phyloP scores from a whole-genome alignment of 768 basidiomycete species.

The Lentinula guzmanii region DNA sequence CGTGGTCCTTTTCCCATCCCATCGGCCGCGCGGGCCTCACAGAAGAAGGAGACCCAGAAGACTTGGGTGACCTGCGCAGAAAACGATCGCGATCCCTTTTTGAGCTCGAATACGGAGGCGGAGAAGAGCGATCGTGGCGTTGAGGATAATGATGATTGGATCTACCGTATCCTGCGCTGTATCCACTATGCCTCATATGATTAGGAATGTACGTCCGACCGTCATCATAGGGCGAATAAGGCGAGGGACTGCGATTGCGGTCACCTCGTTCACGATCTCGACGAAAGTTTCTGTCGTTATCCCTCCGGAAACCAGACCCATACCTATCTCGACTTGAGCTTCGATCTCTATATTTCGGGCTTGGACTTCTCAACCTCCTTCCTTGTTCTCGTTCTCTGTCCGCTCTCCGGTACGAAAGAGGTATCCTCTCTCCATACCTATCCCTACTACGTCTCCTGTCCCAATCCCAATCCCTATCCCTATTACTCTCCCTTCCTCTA shows the following conservation, averaged over 20 bases:
- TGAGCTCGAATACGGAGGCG: not conserved
- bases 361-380: not conserved
- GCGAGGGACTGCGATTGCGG: not conserved
- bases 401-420: not conserved
- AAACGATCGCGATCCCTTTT: not conserved
- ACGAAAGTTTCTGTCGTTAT: not conserved
- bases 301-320: not conserved
- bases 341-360: not conserved
- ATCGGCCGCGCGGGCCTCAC: slow-evolving; percentile 2
- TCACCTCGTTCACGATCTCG: not conserved
- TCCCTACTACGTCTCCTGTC: slow-evolving; percentile 11
- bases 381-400: slow-evolving; percentile 10
- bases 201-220: slow-evolving; percentile 1
- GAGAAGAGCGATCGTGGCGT: slow-evolving; percentile 7
- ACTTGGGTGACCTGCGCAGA: not conserved
- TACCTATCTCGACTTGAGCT: not conserved
- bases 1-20: slow-evolving; percentile 30
- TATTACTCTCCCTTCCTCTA: slow-evolving; percentile 1
- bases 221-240: slow-evolving; percentile 3
- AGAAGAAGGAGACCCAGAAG: slow-evolving; percentile 25
- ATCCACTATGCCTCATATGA: not conserved
- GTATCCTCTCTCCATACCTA: not conserved
- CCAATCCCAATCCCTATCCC: slow-evolving; percentile 10
- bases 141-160: slow-evolving; percentile 7
- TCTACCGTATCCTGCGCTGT: not conserved